Evolutionary conservation across 805 yeast genomes (phyloP), one percentile per base, ranked within the genome.

Genomic region (Nakazawaea pomicola): DNA sequence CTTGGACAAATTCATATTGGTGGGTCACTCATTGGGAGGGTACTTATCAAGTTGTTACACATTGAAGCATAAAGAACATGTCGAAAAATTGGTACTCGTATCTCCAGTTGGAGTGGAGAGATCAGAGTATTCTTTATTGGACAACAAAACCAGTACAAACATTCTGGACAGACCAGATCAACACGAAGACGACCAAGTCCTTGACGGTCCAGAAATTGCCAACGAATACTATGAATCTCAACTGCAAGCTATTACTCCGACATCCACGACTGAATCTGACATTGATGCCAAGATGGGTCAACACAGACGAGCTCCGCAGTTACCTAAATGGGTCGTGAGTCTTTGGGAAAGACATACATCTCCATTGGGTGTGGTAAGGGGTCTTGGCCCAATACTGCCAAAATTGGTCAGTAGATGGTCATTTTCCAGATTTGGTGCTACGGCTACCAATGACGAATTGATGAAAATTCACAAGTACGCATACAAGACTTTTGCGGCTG

Each of bases 11-110:
- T 70, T 84, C 35, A 76, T 74, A 45, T 53, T 85, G n/a, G 65
- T 84, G 14, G 91, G 88, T 1, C 95, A 85, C 56, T 85, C 95
- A 0, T 76, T 76, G 50, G 95, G 95, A 32, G 93, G 87, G 0
- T 80, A 83, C 51, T 63, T 88, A 57, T 72, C 84, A 1, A 76
- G 72, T 40, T 73, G 80, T n/a, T 84, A 82, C 52, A 69, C 84
- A 10, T 53, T 78, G 35, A 76, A 67, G 45, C 68, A 78, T 49
- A 57, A 72, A 0, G 57, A 64, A 1, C 29, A 34, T 10, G 67
- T 85, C 10, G 61, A 68, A n/a, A 74, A 76, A 44, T 56, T 85
- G 48, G 65, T 82, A 4, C 61, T 85, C 29, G 65, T 83, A 3
- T 81, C 89, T 0, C 95, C 95, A 0, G 83, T 80, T 1, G 95